Evolutionary conservation across 495 filamentous ascomycete genomes (phyloP), one percentile per base, ranked within the genome.

Genomic region (Neurospora pannonica): DNA sequence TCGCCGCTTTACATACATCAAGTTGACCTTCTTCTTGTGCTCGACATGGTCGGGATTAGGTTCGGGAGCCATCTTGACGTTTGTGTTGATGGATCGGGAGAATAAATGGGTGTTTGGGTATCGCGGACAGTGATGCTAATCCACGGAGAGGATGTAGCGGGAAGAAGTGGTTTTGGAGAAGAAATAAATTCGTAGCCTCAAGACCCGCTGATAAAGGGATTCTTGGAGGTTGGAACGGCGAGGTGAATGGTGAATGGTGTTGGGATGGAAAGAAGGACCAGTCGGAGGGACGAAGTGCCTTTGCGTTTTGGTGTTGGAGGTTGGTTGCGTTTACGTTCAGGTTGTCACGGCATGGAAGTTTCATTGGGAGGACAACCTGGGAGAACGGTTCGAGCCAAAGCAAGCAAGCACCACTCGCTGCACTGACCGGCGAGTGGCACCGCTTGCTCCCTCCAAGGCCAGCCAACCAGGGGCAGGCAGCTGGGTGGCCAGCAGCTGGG

Each of bases 11-110:
- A 84, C 93, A 81, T 91, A 97, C 94, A 91, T 89, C 79, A 98
- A 85, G 86, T 98, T 93, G 82, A 92, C 91, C 91, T 97, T 97
- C 86, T 92, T 91, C 91, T 97, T 97, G 71, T 95, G 91, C 77
- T 97, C 93, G 71, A 90, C 91, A 80, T 95, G 74, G 71, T 78
- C 75, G 81, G 81, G 77, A 76, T 79, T 77, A 19, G 80, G 80
- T 69, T 80, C 79, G 71, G 77, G 79, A 77, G 79, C 80, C 77
- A 81, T 81, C 69, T 81, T 83, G 81, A 76, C 76, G 76, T 71
- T 71, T 38, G 76, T 73, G 39, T 74, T 54, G 72, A 31, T 70
- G 74, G 75, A 54, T 43, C 62, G 70, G 62, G 17, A 46, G 48
- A 60, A 60, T 60, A 38, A 69, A 75, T 75, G 71, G 75, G 60